phyloP scores from a whole-genome alignment of 2,329 filamentous ascomycete species.

The Hypomyces perniciosus region DNA sequence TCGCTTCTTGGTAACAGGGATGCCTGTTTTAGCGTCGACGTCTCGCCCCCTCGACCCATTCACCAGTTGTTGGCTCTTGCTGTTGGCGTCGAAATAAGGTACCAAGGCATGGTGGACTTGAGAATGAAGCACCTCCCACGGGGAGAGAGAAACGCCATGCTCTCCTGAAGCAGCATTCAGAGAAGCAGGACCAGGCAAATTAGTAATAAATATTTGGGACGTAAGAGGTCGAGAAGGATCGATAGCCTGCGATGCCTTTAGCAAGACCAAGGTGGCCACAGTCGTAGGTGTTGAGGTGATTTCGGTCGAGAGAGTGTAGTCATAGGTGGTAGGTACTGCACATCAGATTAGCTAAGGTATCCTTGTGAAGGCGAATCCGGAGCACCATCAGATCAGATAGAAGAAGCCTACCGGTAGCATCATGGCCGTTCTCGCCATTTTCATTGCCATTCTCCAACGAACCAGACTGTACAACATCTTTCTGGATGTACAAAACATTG shows the following conservation, averaged over 20 bases:
- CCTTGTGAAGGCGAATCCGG: too few species aligned
- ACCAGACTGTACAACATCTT: slow-evolving; percentile 59
- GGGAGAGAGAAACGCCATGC: slow-evolving; percentile 68
- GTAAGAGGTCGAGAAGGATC: slow-evolving; percentile 76
- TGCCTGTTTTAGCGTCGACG: slow-evolving; percentile 85
- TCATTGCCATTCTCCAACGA: slow-evolving; percentile 34
- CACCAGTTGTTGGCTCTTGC: slow-evolving; percentile 67
- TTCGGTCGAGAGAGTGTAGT: slow-evolving; percentile 76
- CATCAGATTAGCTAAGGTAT: slow-evolving; percentile 10
- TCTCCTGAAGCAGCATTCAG: slow-evolving; percentile 61
- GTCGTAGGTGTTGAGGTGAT: slow-evolving; percentile 76
- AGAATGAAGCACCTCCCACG: slow-evolving; percentile 88
- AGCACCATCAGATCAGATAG: not conserved
- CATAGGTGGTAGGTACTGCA: slow-evolving; percentile 50
- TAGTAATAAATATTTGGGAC: slow-evolving; percentile 87
- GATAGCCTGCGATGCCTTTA: slow-evolving; percentile 85
- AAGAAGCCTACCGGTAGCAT: slow-evolving; percentile 37
- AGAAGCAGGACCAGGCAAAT: slow-evolving; percentile 75
- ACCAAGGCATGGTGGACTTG: slow-evolving; percentile 86
- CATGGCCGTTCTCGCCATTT: slow-evolving; percentile 31
- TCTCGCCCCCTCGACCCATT: slow-evolving; percentile 69
- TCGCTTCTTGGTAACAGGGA: slow-evolving; percentile 95
- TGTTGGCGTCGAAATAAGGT: slow-evolving; percentile 96
- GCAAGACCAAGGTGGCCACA: slow-evolving; percentile 76
- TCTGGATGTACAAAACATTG: slow-evolving; percentile 84